Conservation (phyloP, 768 basidiomycete species). For the Rhizopogon salebrosus region DNA sequence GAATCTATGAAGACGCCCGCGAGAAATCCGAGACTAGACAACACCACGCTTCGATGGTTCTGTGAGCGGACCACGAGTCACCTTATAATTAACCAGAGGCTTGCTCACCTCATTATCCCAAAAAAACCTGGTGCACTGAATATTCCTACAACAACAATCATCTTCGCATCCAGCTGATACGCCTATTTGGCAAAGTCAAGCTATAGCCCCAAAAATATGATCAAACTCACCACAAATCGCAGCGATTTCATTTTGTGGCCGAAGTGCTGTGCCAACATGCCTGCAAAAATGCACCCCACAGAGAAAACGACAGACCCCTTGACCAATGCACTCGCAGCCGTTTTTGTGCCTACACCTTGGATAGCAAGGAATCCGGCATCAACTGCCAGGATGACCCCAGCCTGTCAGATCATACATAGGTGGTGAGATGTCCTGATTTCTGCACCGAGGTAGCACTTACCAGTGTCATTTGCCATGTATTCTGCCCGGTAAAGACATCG, state of each 20-base stretch:
- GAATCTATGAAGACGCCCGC: too few relatives aligned
- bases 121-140: too few relatives aligned
- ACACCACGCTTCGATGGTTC: too few relatives aligned
- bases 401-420: neutral
- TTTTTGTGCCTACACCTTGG: neutral
- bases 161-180: too few relatives aligned
- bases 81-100: too few relatives aligned
- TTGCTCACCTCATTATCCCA: too few relatives aligned
- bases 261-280: neutral
- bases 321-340: neutral
- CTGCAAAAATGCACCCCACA: neutral
- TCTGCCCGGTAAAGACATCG: neutral
- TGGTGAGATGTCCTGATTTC: too few relatives aligned
- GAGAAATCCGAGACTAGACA: too few relatives aligned
- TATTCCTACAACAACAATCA: too few relatives aligned
- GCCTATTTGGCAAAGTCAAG: too few relatives aligned
- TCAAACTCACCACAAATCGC: neutral
- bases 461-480: neutral
- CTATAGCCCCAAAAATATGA: too few relatives aligned
- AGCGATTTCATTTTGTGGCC: neutral
- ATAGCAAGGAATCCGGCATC: neutral
- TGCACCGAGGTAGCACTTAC: neutral
- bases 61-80: too few relatives aligned
- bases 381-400: neutral
- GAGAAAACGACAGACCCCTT: neutral